These are phyloP conservation scores for Leptographium wingfieldii DNA, from an alignment of 2,329 filamentous ascomycete genomes.

Conservation along the genomic window DNA sequence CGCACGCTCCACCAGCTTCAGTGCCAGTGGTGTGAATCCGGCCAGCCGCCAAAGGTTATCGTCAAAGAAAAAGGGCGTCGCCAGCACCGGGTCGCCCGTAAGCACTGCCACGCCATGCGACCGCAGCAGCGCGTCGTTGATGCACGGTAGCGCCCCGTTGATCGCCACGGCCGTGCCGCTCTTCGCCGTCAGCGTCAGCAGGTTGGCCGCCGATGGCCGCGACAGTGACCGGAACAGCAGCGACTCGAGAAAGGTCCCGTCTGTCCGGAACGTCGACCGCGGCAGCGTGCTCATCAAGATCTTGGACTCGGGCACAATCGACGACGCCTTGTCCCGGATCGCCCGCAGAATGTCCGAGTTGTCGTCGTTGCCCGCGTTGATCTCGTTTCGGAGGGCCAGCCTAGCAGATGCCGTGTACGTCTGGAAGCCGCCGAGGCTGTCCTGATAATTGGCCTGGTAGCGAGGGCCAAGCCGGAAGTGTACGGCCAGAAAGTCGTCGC, in stretches of 20 bases:
- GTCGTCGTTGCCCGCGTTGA: constrained; percentile 82
- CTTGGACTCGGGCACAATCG: constrained; percentile 66
- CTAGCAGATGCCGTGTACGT: constrained; percentile 90
- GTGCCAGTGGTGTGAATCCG: constrained; percentile 74
- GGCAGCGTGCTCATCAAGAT: constrained; percentile 77
- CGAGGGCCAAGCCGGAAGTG: constrained; percentile 80
- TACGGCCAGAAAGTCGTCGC: constrained; percentile 84
- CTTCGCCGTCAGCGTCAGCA: constrained; percentile 57
- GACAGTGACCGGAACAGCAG: constrained; percentile 67
- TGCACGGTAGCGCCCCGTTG: constrained; percentile 74
- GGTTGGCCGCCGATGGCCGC: constrained; percentile 51
- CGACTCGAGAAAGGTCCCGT: constrained; percentile 66
- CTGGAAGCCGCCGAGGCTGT: constrained; percentile 88
- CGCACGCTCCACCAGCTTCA: constrained; percentile 75
- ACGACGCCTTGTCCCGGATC: constrained; percentile 73
- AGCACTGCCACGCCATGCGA: constrained; percentile 71
- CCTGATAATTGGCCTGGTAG: constrained; percentile 94
- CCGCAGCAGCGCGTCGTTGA: constrained; percentile 79
- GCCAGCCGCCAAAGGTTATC: constrained; percentile 86
- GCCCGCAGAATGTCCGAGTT: constrained; percentile 83
- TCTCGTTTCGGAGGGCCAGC: constrained; percentile 80
- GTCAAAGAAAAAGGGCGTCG: constrained; percentile 73
- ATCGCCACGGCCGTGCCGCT: constrained; percentile 70
- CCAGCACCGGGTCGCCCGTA: constrained; percentile 70
- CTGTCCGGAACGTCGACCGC: constrained; percentile 65